Conservation (phyloP, 805 yeast genomes). For the Candida dajiaensis region DNA sequence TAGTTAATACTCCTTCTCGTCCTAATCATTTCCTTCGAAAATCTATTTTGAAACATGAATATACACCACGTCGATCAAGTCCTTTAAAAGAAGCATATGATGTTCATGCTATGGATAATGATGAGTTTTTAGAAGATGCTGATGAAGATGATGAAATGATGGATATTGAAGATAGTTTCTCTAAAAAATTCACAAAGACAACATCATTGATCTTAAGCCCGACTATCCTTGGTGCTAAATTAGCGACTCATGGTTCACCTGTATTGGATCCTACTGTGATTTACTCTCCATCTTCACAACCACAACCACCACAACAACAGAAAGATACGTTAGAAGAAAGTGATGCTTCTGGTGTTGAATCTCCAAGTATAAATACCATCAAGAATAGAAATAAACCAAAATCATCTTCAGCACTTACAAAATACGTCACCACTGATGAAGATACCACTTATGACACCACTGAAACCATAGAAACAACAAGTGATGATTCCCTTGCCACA, state of each 20-base stretch:
- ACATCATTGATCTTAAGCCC: slow-evolving; percentile 15
- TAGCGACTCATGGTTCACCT: slow-evolving; percentile 19
- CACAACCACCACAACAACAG: neutral
- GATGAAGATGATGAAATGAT: slow-evolving; percentile 5
- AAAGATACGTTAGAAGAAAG: neutral
- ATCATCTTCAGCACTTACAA: slow-evolving; percentile 11
- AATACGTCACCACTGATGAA: slow-evolving; percentile 8
- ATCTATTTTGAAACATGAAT: slow-evolving; percentile 5
- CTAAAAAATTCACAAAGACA: slow-evolving; percentile 4
- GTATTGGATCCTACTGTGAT: too few species aligned
- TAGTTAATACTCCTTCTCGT: neutral
- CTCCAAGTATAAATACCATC: slow-evolving; percentile 3
- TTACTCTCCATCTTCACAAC: neutral
- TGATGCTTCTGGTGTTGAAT: slow-evolving; percentile 3
- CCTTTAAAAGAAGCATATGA: slow-evolving; percentile 6
- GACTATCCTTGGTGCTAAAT: slow-evolving; percentile 22
- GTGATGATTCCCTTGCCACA: neutral
- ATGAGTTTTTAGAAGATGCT: neutral
- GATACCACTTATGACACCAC: neutral
- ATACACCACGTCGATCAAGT: slow-evolving; percentile 18
- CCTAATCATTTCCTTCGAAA: slow-evolving; percentile 1
- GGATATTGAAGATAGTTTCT: slow-evolving; percentile 7
- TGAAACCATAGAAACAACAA: neutral
- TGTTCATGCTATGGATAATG: neutral
- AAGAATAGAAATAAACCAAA: slow-evolving; percentile 11